Conservation (phyloP, 371 early-diverging fungal species). For the Mucor racemosus region DNA sequence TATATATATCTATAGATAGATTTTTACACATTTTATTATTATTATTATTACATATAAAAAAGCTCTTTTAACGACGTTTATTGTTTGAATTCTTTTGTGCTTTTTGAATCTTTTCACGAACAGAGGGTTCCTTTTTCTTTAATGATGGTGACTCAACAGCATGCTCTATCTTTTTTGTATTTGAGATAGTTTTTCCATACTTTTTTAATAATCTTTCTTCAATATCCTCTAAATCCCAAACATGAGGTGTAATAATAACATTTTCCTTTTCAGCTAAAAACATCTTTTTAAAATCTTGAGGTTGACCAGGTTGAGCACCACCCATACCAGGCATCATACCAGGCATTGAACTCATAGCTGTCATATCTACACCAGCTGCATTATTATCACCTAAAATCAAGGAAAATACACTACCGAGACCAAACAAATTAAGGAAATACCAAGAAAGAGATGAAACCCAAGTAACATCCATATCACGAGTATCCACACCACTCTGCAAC, state of each 20-base stretch:
- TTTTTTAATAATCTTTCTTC: constrained; percentile 82
- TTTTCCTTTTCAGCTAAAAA: constrained; percentile 91
- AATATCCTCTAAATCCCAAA: constrained; percentile 83
- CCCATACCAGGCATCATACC: constrained; percentile 58
- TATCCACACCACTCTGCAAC: constrained; percentile 96
- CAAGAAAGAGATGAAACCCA: constrained; percentile 98
- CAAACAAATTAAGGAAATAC: constrained; percentile 98
- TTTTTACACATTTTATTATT: neutral
- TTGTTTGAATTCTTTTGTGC: constrained; percentile 31
- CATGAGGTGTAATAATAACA: constrained; percentile 80
- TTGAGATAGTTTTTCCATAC: constrained; percentile 63
- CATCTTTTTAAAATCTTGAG: constrained; percentile 84
- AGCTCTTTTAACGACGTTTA: constrained; percentile 38
- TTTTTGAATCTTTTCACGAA: constrained; percentile 36
- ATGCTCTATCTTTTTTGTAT: neutral
- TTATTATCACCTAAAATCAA: constrained; percentile 92
- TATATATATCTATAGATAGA: neutral
- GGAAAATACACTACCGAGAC: constrained; percentile 89
- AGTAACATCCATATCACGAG: constrained; percentile 94
- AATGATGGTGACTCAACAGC: neutral
- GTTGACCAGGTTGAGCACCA: constrained; percentile 66
- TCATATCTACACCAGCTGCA: constrained; percentile 92
- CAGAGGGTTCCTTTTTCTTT: constrained; percentile 24
- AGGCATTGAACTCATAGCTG: constrained; percentile 81
- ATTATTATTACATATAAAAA: neutral